Evolutionary conservation across 1,284 basidiomycete genomes (phyloP), one percentile per base, ranked within the genome.

Genomic region (Ganoderma leucocontextum): DNA sequence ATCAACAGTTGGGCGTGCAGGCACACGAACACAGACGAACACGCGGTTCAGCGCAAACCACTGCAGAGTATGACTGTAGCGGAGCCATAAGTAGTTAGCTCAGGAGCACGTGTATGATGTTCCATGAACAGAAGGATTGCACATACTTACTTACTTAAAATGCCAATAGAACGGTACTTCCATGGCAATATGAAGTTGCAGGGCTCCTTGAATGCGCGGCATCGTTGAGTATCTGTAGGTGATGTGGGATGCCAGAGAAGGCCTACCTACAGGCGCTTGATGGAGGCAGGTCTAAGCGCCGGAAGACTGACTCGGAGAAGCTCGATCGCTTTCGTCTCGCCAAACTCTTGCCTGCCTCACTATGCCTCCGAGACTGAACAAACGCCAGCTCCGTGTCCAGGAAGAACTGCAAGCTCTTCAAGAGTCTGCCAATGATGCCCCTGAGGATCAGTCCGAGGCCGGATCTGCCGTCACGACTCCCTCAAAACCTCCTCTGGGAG

Each of bases 321-420:
- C 29, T 29, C 29, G 29, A 29, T 29, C 29, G 2, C 29, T 29
- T 29, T 29, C 29, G 29, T 29, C 29, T 29, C 29, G 5, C 42
- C 42, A n/a, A 4, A n/a, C 17, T 38, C 25, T 33, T 9, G 4
- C 17, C 29, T 5, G 57, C 33, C n/a, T 59, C 69, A 92, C 36
- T n/a, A 68, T 93, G 91, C 83, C 91, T 68, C 88, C 91, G 38
- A 84, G 91, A 70, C 80, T 91, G n/a, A 96, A 89, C 81, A 97
- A 95, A 80, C 85, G 95, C 60, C 95, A 96, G 77, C 91, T 95
- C 75, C 83, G 95, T 57, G 94, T 95, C 76, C 84, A 89, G 29
- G 93, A 95, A 70, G 94, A 96, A 76, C 86, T 95, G 1, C 81
- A 86, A 57, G 84, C 86, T 0, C 81, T 93, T 2, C 81, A 82